Evolutionary conservation across 768 basidiomycete species (phyloP).

Genomic region (Trametes meyenii): DNA sequence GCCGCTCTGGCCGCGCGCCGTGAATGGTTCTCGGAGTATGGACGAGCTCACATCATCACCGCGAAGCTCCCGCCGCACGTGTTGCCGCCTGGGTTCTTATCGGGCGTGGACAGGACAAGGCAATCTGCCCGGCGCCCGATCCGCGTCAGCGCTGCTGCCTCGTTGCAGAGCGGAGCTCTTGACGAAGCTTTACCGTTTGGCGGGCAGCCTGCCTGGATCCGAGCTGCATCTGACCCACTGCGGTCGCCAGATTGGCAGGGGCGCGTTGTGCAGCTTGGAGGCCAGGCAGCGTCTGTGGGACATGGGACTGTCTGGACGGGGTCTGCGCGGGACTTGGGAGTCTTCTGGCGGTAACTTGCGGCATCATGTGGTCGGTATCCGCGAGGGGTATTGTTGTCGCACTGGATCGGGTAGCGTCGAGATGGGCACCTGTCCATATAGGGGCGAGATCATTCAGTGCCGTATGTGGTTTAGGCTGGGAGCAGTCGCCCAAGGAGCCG

Average conservation of each 20-base stretch:
- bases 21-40: conserved; percentile 7
- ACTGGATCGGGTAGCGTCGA: conserved; percentile 15
- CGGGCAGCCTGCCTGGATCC: conserved; percentile 13
- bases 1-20: neutral
- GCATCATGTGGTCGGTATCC: conserved; percentile 18
- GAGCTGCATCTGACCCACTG: conserved; percentile 17
- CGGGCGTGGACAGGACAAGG: conserved; percentile 23
- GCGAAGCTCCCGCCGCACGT: conserved; percentile 21
- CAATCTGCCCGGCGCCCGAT: conserved; percentile 27
- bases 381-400: conserved; percentile 4
- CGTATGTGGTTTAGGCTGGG: conserved; percentile 23
- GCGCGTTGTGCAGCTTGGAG: neutral
- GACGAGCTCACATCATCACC: conserved; percentile 11
- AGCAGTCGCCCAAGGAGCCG: conserved; percentile 12
- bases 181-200: conserved; percentile 18
- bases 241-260: neutral
- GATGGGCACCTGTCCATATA: conserved; percentile 9
- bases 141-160: conserved; percentile 5
- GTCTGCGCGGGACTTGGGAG: conserved; percentile 9
- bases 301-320: conserved; percentile 14
- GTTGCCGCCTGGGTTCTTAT: conserved; percentile 13
- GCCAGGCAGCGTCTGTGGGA: conserved; percentile 4
- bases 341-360: conserved; percentile 20
- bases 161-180: conserved; percentile 10
- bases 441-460: conserved; percentile 17